A percentile compares a stretch with the other conserved stretches of the same genome.
Conservation (phyloP, 2,329 filamentous ascomycete species). For the Xylariaceae sp. region DNA sequence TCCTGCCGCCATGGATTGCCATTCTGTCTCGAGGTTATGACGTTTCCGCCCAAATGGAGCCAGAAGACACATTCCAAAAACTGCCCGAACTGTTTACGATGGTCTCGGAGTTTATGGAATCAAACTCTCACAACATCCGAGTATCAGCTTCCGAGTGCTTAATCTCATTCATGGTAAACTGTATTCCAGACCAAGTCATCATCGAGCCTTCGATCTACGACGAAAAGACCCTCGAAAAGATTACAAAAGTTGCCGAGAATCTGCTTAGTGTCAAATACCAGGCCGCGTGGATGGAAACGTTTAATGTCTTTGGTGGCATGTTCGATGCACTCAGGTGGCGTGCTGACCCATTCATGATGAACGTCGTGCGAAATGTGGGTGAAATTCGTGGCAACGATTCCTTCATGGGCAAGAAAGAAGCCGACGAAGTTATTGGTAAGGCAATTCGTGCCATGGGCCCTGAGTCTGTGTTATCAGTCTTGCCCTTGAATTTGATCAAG, state of each 20-base stretch:
- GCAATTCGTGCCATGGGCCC: conserved; percentile 89
- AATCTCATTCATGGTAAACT: conserved; percentile 88
- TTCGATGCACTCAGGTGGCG: conserved; percentile 86
- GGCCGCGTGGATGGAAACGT: conserved; percentile 90
- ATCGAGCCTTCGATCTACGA: conserved; percentile 88
- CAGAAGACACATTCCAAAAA: conserved; percentile 88
- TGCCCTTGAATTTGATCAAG: conserved; percentile 81
- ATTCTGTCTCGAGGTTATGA: conserved; percentile 93
- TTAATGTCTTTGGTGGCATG: conserved; percentile 80
- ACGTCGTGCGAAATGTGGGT: conserved; percentile 73
- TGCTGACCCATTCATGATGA: conserved; percentile 71
- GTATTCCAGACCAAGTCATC: conserved; percentile 77
- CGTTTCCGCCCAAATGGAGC: conserved; percentile 81
- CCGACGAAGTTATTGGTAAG: conserved; percentile 82
- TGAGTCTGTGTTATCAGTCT: conserved; percentile 71
- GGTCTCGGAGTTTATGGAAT: conserved; percentile 77
- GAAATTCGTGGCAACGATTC: conserved; percentile 83
- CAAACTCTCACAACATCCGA: conserved; percentile 86
- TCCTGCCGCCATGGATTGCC: conserved; percentile 94
- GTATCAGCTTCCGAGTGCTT: conserved; percentile 93
- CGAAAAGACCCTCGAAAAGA: conserved; percentile 80
- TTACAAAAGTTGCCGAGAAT: conserved; percentile 68
- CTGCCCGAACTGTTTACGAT: conserved; percentile 79
- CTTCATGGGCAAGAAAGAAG: conserved; percentile 91
- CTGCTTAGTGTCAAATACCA: conserved; percentile 89